Evolutionary conservation across 192 early-diverging fungal species (phyloP).

Genomic region (Helicostylum pulchrum): DNA sequence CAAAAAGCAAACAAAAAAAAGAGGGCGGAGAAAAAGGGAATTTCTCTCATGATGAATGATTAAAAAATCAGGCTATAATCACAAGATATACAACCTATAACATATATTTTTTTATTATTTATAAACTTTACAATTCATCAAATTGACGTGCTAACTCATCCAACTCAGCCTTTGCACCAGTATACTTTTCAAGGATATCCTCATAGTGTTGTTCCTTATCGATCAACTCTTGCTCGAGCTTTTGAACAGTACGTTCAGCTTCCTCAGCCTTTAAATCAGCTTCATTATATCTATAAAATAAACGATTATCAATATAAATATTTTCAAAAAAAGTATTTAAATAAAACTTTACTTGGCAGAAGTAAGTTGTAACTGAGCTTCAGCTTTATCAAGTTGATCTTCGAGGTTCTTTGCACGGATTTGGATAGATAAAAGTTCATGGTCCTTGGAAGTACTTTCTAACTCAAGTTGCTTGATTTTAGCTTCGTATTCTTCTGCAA

Average conservation of each 20-base stretch:
- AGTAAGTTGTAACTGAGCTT: slow-evolving; percentile 47
- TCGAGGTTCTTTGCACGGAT: slow-evolving; percentile 52
- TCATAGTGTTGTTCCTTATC: slow-evolving; percentile 76
- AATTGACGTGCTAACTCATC: slow-evolving; percentile 74
- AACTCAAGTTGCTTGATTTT: slow-evolving; percentile 57
- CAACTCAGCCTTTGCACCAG: slow-evolving; percentile 70
- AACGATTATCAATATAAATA: background rate
- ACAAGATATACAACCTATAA: background rate
- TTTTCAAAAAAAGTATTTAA: background rate
- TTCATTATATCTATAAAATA: slow-evolving; percentile 32
- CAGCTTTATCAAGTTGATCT: slow-evolving; percentile 38
- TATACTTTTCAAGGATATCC: slow-evolving; percentile 65
- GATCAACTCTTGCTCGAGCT: slow-evolving; percentile 72
- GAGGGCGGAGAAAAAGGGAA: no score
- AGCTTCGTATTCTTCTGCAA: slow-evolving; percentile 61
- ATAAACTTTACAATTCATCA: slow-evolving; percentile 68
- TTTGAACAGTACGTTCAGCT: slow-evolving; percentile 78
- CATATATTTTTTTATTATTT: background rate
- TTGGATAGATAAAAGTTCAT: slow-evolving; percentile 68
- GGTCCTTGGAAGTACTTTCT: slow-evolving; percentile 66
- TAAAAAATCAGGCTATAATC: no score
- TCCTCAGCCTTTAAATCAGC: slow-evolving; percentile 82
- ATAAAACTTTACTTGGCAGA: slow-evolving; percentile 62
- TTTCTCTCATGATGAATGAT: no score
- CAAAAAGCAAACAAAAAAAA: no score